These are phyloP conservation scores for Francoa sonchifolia DNA, from an alignment of 441 rosid species.

Conservation along the genomic window DNA sequence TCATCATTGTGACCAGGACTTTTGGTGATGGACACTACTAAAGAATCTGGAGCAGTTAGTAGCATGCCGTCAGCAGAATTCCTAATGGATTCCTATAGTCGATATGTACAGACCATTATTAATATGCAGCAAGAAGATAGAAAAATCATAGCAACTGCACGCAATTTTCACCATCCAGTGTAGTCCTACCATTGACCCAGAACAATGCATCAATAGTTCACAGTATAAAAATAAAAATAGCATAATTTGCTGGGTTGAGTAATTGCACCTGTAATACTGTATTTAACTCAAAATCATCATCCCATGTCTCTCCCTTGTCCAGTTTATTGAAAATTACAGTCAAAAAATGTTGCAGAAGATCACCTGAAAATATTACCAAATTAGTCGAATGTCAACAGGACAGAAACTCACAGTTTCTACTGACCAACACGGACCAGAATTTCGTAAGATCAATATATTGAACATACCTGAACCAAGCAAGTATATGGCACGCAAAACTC, in stretches of 20 bases:
- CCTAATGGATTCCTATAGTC: slow-evolving; percentile 74
- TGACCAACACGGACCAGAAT: slow-evolving; percentile 4
- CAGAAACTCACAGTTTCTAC: slow-evolving; percentile 10
- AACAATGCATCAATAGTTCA: too few species aligned
- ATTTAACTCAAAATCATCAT: slow-evolving; percentile 90
- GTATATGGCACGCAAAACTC: slow-evolving; percentile 85
- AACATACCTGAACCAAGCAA: slow-evolving; percentile 83
- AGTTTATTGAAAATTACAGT: slow-evolving; percentile 62
- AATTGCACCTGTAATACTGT: slow-evolving; percentile 61
- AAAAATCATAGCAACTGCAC: too few species aligned
- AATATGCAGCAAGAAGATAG: too few species aligned
- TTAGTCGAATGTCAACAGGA: slow-evolving; percentile 13
- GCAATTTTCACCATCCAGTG: too few species aligned
- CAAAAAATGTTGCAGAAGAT: slow-evolving; percentile 87
- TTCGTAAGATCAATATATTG: slow-evolving; percentile 11
- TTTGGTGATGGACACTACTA: slow-evolving; percentile 57
- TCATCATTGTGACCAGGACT: slow-evolving; percentile 37
- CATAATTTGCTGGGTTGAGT: slow-evolving; percentile 3
- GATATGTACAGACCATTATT: slow-evolving; percentile 2
- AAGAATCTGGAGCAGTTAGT: slow-evolving; percentile 69
- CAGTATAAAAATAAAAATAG: too few species aligned
- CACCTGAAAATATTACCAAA: slow-evolving; percentile 41
- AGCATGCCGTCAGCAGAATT: slow-evolving; percentile 82
- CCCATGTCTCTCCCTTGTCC: slow-evolving; percentile 79
- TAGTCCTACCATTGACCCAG: too few species aligned